These are phyloP conservation scores for Coemansia asiatica DNA, from an alignment of 192 early-diverging fungal species.

Conservation along the genomic window DNA sequence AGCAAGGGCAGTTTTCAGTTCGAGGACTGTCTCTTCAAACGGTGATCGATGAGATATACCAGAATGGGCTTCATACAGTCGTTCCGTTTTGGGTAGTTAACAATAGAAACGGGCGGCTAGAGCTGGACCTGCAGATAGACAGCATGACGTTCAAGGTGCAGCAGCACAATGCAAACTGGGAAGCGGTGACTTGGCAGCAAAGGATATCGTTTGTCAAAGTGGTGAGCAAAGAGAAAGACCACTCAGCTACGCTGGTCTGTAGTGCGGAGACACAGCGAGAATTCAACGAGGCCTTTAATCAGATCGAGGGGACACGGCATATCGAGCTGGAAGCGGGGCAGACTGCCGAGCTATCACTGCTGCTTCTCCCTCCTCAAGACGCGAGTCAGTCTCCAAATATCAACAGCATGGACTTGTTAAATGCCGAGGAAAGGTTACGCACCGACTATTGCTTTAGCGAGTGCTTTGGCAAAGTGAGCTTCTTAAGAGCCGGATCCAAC, in stretches of 20 bases:
- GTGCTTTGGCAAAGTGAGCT: neutral
- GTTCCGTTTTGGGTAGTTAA: slow-evolving; percentile 50
- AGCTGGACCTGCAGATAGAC: slow-evolving; percentile 5
- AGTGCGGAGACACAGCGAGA: slow-evolving; percentile 33
- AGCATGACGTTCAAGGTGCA: slow-evolving; percentile 30
- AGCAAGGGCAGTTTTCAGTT: slow-evolving; percentile 28
- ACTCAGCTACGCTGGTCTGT: slow-evolving; percentile 25
- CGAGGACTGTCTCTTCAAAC: slow-evolving; percentile 33
- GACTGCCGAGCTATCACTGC: slow-evolving; percentile 73
- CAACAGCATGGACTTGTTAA: neutral
- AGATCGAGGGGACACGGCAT: slow-evolving; percentile 77
- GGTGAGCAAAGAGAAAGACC: neutral
- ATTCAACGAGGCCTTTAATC: slow-evolving; percentile 95
- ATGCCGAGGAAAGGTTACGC: slow-evolving; percentile 11
- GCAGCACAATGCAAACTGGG: slow-evolving; percentile 49
- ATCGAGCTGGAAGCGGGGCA: slow-evolving; percentile 66
- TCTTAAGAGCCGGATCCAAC: neutral
- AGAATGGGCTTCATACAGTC: slow-evolving; percentile 45
- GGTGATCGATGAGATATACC: slow-evolving; percentile 43
- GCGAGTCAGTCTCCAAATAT: slow-evolving; percentile 2
- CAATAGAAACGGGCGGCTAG: slow-evolving; percentile 11
- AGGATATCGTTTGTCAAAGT: slow-evolving; percentile 33
- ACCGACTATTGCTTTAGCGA: slow-evolving; percentile 6
- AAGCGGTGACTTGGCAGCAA: slow-evolving; percentile 15
- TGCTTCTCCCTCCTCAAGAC: slow-evolving; percentile 53